Evolutionary conservation across 192 early-diverging fungal species (phyloP).

Genomic region (Coemansia sp.): DNA sequence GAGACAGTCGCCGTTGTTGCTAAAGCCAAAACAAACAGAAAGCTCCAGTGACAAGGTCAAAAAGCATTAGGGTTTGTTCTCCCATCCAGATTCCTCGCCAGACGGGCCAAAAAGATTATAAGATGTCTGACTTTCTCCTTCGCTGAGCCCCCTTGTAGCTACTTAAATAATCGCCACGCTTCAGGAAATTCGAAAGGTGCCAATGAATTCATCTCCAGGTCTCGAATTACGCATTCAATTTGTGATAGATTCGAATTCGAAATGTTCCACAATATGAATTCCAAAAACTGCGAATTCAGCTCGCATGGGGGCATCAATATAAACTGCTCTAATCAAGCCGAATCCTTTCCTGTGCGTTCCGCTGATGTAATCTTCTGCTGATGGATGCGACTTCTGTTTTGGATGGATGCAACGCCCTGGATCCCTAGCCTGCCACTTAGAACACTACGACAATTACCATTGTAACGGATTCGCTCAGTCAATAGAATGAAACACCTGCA

Average conservation of each 20-base stretch:
- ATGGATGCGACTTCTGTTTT: slow-evolving; percentile 15
- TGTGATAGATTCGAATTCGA: background rate
- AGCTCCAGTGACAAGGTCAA: too few relatives aligned
- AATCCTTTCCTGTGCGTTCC: background rate
- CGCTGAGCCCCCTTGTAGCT: background rate
- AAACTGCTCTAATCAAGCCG: background rate
- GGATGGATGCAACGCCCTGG: slow-evolving; percentile 23
- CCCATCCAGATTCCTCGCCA: too few relatives aligned
- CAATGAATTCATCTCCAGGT: background rate
- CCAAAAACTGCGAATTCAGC: too few relatives aligned
- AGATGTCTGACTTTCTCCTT: background rate
- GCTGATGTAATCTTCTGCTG: background rate
- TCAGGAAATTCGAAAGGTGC: background rate
- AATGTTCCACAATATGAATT: background rate
- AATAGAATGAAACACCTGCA: slow-evolving; percentile 37
- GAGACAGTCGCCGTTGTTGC: too few relatives aligned
- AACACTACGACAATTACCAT: slow-evolving; percentile 36
- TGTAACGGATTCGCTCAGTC: slow-evolving; percentile 21
- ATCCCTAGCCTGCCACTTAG: background rate
- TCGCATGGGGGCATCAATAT: too few relatives aligned
- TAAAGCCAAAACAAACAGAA: too few relatives aligned
- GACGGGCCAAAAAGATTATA: too few relatives aligned
- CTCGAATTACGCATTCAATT: background rate
- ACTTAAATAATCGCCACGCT: background rate
- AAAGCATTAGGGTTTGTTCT: too few relatives aligned